phyloP scores from a whole-genome alignment of 1,284 basidiomycete genomes.

The Anthracocystis panici-leucophaei region DNA sequence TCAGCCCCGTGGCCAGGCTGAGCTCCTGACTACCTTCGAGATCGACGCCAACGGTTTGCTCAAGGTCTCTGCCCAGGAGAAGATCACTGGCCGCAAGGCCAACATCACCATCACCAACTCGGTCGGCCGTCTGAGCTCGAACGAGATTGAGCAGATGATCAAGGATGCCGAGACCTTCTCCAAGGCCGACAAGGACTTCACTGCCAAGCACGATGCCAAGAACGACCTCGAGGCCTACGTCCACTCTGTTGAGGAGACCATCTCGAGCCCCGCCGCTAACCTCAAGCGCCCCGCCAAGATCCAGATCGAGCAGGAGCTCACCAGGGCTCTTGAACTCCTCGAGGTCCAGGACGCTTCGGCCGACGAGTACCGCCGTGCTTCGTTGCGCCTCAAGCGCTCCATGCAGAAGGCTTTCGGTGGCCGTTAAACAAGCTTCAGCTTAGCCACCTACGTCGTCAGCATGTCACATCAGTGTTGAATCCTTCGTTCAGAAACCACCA shows the following conservation, averaged over 20 bases:
- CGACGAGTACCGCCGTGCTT: constrained; percentile 68
- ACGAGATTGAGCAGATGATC: constrained; percentile 70
- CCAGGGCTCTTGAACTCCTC: constrained; percentile 70
- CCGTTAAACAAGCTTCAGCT: constrained; percentile 45
- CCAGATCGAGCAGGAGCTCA: constrained; percentile 69
- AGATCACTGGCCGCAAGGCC: constrained; percentile 68
- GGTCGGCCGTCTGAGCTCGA: constrained; percentile 66
- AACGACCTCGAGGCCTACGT: constrained; percentile 70
- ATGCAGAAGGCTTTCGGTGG: constrained; percentile 69
- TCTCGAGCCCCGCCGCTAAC: constrained; percentile 67
- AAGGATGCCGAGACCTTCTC: constrained; percentile 70
- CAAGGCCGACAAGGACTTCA: constrained; percentile 69
- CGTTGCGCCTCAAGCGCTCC: constrained; percentile 67
- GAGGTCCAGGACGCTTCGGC: constrained; percentile 67
- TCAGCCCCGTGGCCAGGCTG: constrained; percentile 68
- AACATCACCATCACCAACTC: constrained; percentile 70
- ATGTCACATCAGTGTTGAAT: constrained; percentile 10
- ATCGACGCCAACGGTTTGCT: constrained; percentile 70
- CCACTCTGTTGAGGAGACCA: constrained; percentile 68
- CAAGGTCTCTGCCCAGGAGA: constrained; percentile 68
- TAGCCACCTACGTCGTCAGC: constrained; percentile 4
- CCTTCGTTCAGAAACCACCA: constrained; percentile 1
- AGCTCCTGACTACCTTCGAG: constrained; percentile 69
- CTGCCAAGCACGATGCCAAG: constrained; percentile 68
- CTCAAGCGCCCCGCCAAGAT: constrained; percentile 68